Evolutionary conservation across 176 grass and related monocot genomes (phyloP).

Genomic region (Zea luxurians): DNA sequence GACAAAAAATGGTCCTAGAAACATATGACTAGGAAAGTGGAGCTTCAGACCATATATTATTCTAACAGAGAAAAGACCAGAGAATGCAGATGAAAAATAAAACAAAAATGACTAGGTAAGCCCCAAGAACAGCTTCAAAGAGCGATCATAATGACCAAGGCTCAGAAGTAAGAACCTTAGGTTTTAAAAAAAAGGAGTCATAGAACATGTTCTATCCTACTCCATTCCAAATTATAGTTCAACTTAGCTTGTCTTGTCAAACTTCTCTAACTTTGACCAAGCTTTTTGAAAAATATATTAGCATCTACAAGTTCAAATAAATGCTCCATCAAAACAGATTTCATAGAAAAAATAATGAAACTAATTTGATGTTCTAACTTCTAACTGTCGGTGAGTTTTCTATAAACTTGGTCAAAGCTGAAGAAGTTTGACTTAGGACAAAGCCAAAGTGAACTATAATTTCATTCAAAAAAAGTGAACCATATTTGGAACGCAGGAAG

Average conservation of each 20-base stretch:
- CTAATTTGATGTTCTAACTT: neutral
- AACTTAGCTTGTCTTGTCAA: neutral
- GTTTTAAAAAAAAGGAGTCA: neutral
- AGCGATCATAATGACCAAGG: neutral
- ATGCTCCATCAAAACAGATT: neutral
- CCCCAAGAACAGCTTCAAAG: neutral
- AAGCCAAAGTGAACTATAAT: neutral
- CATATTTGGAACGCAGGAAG: neutral
- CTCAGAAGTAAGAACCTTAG: neutral
- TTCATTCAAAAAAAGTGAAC: neutral
- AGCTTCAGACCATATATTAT: neutral
- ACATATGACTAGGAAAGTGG: neutral
- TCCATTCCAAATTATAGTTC: neutral
- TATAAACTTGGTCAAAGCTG: neutral
- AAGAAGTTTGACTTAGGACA: neutral
- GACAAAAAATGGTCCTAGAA: neutral
- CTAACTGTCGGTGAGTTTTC: neutral
- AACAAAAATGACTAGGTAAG: constrained; percentile 1
- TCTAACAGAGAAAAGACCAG: neutral
- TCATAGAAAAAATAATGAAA: neutral
- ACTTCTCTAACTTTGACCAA: neutral
- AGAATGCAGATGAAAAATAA: neutral
- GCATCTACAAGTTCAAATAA: neutral
- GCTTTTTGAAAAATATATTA: neutral
- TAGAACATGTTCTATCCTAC: constrained; percentile 4